Percentiles rank a stretch among this genome's conserved stretches.
Evolutionary conservation across 2,329 filamentous ascomycete genomes (phyloP).

Genomic region (Camptophora hylomeconis): DNA sequence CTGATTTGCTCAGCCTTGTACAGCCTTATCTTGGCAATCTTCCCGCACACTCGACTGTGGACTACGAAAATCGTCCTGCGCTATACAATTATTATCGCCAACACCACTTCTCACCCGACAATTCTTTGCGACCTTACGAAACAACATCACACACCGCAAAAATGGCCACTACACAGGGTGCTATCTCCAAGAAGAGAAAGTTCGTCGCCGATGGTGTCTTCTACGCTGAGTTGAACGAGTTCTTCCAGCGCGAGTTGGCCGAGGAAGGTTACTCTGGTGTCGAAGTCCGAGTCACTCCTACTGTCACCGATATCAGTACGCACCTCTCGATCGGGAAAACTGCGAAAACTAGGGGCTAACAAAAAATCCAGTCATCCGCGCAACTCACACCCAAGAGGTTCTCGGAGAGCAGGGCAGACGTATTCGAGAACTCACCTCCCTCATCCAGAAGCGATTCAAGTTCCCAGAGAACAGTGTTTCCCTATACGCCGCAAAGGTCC

Average conservation of each 20-base stretch:
- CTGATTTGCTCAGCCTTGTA: too few relatives aligned
- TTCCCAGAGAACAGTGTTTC: constrained; percentile 99
- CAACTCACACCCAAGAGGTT: constrained; percentile 99
- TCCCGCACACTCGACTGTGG: too few relatives aligned
- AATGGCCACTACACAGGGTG: constrained; percentile 39
- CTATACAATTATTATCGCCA: too few relatives aligned
- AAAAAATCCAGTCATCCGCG: constrained; percentile 65
- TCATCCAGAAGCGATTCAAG: constrained; percentile 99
- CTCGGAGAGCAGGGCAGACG: constrained; percentile 99
- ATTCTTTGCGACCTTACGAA: too few relatives aligned
- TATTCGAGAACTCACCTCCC: constrained; percentile 98
- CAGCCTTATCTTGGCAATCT: too few relatives aligned
- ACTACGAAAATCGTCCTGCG: too few relatives aligned
- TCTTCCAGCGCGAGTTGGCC: constrained; percentile 99
- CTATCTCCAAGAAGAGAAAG: constrained; percentile 46
- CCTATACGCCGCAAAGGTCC: constrained; percentile 99
- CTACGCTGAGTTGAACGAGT: constrained; percentile 99
- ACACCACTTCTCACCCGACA: too few relatives aligned
- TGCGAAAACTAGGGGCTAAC: constrained; percentile 3
- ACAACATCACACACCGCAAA: constrained; percentile 5
- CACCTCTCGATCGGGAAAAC: constrained; percentile 10
- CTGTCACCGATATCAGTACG: constrained; percentile 94
- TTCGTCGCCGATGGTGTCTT: constrained; percentile 98
- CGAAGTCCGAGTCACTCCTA: constrained; percentile 98
- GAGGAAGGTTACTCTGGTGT: constrained; percentile 99